Evolutionary conservation across 441 rosid species (phyloP).

Genomic region (Adansonia madagascariensis): DNA sequence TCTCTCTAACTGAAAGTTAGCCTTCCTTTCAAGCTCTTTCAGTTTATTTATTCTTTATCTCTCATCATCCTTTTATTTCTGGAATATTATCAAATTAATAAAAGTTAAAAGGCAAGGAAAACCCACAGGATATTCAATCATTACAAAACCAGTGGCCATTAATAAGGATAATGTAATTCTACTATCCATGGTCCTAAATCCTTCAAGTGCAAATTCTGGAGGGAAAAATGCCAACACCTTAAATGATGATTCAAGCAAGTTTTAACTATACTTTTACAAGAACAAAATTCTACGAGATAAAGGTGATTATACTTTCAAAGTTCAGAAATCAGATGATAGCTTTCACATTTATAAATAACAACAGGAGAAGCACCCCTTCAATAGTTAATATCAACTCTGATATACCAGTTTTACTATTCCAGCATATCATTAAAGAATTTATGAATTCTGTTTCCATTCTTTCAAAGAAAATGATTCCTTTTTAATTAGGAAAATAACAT

Average conservation of each 20-base stretch:
- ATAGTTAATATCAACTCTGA: not conserved
- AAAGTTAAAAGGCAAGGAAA: constrained; percentile 1
- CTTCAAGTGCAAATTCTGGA: constrained; percentile 6
- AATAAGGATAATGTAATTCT: not conserved
- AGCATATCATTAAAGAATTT: not conserved
- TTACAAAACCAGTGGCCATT: not conserved
- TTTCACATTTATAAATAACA: not conserved
- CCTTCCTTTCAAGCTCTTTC: constrained; percentile 82
- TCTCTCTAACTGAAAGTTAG: constrained; percentile 82
- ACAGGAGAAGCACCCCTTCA: not conserved
- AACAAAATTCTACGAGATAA: not conserved
- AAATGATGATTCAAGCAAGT: too few species aligned
- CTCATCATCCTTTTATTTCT: constrained; percentile 76
- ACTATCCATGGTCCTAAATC: not conserved
- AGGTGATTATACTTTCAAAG: not conserved
- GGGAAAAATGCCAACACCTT: not conserved
- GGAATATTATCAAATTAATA: constrained; percentile 25
- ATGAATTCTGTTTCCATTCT: too few species aligned
- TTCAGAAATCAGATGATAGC: not conserved
- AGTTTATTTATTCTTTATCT: constrained; percentile 59
- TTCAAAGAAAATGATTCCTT: not conserved
- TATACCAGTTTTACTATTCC: not conserved
- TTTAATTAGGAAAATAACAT: not conserved
- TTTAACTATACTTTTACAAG: too few species aligned
- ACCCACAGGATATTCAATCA: not conserved